Percentiles rank a stretch among this genome's conserved stretches.
Conservation (phyloP, 208 protist species). For the Acanthamoeba culbertsoni region DNA sequence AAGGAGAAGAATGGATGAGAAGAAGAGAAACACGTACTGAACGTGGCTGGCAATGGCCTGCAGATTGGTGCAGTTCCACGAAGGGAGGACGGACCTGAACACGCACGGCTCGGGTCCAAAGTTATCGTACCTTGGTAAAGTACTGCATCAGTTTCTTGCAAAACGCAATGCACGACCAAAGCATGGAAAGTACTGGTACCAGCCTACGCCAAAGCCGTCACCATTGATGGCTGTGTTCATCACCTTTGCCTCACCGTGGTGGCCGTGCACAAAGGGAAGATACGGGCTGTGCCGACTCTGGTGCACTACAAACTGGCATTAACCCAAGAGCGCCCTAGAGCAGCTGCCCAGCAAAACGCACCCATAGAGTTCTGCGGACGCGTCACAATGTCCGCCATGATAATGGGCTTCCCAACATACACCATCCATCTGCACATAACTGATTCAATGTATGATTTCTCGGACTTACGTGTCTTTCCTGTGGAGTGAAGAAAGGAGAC, state of each 20-base stretch:
- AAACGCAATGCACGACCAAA: not conserved
- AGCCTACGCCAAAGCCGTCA: constrained; percentile 44
- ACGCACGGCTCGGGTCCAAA: constrained; percentile 42
- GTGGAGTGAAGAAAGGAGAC: no score
- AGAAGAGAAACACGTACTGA: not conserved
- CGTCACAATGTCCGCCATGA: constrained; percentile 43
- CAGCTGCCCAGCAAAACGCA: not conserved
- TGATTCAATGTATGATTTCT: no score
- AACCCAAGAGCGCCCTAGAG: not conserved
- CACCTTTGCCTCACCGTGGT: not conserved
- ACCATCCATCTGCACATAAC: constrained; percentile 54
- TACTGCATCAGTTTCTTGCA: not conserved
- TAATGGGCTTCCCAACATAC: constrained; percentile 33
- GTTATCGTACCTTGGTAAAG: constrained; percentile 19
- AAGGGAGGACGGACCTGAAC: constrained; percentile 32
- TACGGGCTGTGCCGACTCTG: constrained; percentile 52
- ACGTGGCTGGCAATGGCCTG: constrained; percentile 9
- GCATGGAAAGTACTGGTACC: not conserved
- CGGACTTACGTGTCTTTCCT: not conserved
- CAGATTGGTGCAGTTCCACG: constrained; percentile 46
- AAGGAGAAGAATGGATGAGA: not conserved
- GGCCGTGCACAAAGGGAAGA: constrained; percentile 8
- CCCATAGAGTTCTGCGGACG: constrained; percentile 46
- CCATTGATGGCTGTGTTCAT: constrained; percentile 52
- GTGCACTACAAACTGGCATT: not conserved